phyloP scores from a whole-genome alignment of 1,284 basidiomycete genomes.

The Moesziomyces parantarcticus region DNA sequence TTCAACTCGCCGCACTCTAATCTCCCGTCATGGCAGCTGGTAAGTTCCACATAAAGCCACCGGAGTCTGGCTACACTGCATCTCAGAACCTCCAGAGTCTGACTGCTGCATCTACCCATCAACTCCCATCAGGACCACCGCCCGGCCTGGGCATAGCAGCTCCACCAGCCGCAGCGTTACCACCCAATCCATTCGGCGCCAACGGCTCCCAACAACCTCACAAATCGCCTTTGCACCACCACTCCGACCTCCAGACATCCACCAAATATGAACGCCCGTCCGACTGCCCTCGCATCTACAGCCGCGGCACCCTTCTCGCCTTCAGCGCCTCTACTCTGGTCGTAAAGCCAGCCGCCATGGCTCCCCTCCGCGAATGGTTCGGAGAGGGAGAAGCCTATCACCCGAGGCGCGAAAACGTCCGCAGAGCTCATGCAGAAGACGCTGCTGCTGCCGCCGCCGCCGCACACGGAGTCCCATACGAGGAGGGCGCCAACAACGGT shows the following conservation, averaged over 20 bases:
- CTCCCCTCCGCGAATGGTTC: conserved; percentile 84
- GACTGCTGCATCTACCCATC: not conserved
- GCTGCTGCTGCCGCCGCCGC: not conserved
- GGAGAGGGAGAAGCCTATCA: conserved; percentile 71
- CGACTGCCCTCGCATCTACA: conserved; percentile 41
- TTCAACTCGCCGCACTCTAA: conserved; percentile 8
- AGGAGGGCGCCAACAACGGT: conserved; percentile 28
- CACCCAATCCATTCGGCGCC: conserved; percentile 44
- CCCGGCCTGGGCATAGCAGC: conserved; percentile 47
- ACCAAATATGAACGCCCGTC: conserved; percentile 29
- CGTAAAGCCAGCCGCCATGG: conserved; percentile 78
- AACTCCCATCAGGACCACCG: conserved; percentile 26
- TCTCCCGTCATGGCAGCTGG: conserved; percentile 36
- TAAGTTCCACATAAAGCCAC: conserved; percentile 2
- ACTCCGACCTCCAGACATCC: conserved; percentile 9
- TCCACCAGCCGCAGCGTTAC: conserved; percentile 40
- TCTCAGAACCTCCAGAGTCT: not conserved
- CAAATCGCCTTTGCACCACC: conserved; percentile 18
- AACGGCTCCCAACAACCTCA: conserved; percentile 19
- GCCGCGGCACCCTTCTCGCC: conserved; percentile 71
- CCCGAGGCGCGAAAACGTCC: conserved; percentile 76
- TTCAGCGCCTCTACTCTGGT: conserved; percentile 82
- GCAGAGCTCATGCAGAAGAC: conserved; percentile 61
- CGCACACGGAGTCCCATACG: conserved; percentile 7
- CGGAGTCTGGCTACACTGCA: not conserved